Conservation (phyloP, 106 monocot species). For the Acanthochlamys bracteata region DNA sequence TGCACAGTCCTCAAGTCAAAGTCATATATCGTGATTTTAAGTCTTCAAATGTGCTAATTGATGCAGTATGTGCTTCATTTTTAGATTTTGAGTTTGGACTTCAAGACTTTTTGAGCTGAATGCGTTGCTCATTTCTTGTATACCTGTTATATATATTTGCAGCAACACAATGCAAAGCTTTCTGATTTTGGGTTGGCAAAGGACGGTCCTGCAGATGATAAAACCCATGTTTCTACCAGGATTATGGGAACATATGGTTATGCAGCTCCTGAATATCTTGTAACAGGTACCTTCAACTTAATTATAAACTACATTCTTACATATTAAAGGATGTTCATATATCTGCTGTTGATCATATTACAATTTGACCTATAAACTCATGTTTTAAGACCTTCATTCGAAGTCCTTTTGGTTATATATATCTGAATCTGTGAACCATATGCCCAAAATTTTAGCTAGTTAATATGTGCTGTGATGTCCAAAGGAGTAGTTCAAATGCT, state of each 20-base stretch:
- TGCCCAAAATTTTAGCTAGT: no score
- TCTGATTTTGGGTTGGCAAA: conserved; percentile 85
- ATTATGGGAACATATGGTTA: conserved; percentile 72
- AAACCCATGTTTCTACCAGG: conserved; percentile 77
- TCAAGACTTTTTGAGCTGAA: not conserved
- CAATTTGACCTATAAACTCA: no score
- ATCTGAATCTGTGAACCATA: no score
- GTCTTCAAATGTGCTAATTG: conserved; percentile 72
- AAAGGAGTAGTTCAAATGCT: no score
- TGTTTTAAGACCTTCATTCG: no score
- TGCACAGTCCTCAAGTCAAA: conserved; percentile 48
- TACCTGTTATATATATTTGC: not conserved
- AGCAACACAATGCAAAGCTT: conserved; percentile 69
- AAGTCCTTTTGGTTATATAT: no score
- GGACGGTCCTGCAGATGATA: conserved; percentile 64
- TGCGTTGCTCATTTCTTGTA: not conserved
- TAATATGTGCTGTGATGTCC: no score
- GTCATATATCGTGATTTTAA: conserved; percentile 99
- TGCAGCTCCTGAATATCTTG: conserved; percentile 77
- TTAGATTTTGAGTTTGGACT: not conserved
- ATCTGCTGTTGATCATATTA: not conserved
- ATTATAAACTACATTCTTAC: not conserved
- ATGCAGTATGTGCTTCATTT: conserved; percentile 32
- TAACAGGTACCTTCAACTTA: conserved; percentile 34
- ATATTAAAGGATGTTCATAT: not conserved